These are phyloP conservation scores for Moringa oleifera DNA, from an alignment of 345 rosid species.

Conservation along the genomic window DNA sequence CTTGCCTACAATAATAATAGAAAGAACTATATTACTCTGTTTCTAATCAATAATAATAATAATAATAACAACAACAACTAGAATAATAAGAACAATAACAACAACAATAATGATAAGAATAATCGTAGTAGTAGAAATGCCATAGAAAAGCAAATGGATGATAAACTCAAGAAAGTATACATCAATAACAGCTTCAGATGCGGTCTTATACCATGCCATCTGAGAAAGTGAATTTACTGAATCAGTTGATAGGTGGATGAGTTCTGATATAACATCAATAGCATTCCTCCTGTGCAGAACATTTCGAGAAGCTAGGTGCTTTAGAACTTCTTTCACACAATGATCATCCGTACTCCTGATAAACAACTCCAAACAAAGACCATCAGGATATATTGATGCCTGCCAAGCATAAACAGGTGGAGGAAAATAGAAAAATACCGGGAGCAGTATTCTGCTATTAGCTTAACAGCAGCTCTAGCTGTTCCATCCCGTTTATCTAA, in stretches of 20 bases:
- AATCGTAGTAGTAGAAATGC: no score
- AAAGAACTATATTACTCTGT: no score
- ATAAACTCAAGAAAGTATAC: constrained; percentile 14
- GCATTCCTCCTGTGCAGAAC: constrained; percentile 63
- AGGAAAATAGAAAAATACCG: constrained; percentile 40
- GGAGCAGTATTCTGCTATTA: constrained; percentile 70
- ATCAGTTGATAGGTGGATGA: constrained; percentile 38
- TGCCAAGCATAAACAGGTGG: not conserved
- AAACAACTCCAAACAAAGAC: constrained; percentile 18
- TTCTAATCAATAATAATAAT: constrained; percentile 14
- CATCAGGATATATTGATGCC: not conserved
- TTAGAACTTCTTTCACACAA: constrained; percentile 64
- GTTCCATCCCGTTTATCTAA: constrained; percentile 85
- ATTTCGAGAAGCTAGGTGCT: constrained; percentile 62
- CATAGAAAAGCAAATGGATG: no score
- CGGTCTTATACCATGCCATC: constrained; percentile 48
- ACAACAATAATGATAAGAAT: no score
- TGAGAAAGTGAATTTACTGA: constrained; percentile 34
- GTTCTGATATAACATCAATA: constrained; percentile 68
- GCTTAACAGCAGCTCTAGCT: constrained; percentile 64
- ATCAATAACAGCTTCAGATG: constrained; percentile 6
- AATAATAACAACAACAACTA: not conserved
- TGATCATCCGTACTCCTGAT: constrained; percentile 46
- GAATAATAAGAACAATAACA: constrained; percentile 11
- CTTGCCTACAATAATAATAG: constrained; percentile 49